A percentile compares a stretch with the other conserved stretches of the same genome.
Evolutionary conservation across 331 rosid species (phyloP).

Genomic region (Cucumis variabilis): DNA sequence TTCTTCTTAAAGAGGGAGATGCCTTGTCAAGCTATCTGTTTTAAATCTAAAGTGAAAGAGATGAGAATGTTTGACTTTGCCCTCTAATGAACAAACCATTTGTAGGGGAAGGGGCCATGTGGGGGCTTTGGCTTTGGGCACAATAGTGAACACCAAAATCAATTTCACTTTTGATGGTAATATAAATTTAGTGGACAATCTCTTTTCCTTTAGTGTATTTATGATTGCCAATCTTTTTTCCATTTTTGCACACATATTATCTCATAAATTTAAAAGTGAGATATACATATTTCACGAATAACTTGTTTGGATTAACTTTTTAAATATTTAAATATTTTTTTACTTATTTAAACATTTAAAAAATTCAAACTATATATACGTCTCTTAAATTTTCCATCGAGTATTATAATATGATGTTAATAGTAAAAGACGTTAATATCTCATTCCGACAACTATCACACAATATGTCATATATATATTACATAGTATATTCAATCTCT

Average conservation of each 20-base stretch:
- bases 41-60: not conserved
- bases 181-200: conserved; percentile 20
- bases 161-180: conserved; percentile 24
- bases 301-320: too few relatives aligned
- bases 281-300: not conserved
- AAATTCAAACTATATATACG: too few relatives aligned
- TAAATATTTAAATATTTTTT: too few relatives aligned
- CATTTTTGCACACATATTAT: not conserved
- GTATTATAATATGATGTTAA: not conserved
- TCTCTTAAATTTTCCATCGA: not conserved
- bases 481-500: not conserved
- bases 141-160: not conserved
- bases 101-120: not conserved
- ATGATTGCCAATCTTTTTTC: conserved; percentile 5
- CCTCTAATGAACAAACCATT: not conserved
- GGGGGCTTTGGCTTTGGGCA: conserved; percentile 14
- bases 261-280: not conserved
- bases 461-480: not conserved
- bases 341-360: too few relatives aligned
- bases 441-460: not conserved
- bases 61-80: conserved; percentile 13
- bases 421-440: not conserved
- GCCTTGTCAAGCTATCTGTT: not conserved
- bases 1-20: not conserved
- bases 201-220: conserved; percentile 4